Evolutionary conservation across 2,329 filamentous ascomycete genomes (phyloP), one percentile per base, ranked within the genome.

Genomic region (Fusarium algeriense): DNA sequence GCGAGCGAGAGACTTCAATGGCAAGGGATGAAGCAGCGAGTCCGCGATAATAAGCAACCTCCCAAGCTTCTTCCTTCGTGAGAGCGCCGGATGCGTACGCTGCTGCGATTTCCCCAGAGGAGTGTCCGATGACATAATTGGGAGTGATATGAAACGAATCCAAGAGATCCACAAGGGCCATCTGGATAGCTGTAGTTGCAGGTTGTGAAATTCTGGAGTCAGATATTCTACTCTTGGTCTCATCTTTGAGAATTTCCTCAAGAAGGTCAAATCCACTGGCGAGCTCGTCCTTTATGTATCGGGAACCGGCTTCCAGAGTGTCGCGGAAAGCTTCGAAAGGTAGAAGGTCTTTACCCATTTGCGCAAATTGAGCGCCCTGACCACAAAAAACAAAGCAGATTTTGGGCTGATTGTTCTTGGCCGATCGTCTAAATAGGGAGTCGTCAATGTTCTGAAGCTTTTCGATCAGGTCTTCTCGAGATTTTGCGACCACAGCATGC

Each of bases 81-180:
- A 86, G 75, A 19, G 78, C 77, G 0, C 78, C 80, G 1, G 75
- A 76, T 12, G 83, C 81, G 58, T 81, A 84, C 2, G 84, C 83
- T 10, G 84, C 84, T 2, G 83, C 84, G 35, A 85, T 82, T 58
- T 86, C 84, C 4, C 84, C 84, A 2, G 83, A 85, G 1, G 84
- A 85, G 66, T 86, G 84, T 1, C 84, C 83, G 11, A 85, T 75
- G 6, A 84, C 81, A 20, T 77, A 71, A 9, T 63, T 66, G 4
- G 83, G 81, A 2, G 46, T 53, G 35, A 84, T 72, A 13, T 71
- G 75, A 17, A 82, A 77, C 5, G 79, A 78, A 12, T 60, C 55
- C 7, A 85, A 69, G 7, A 85, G 75, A 38, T 85, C 82, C 3
- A 85, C 78, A 3, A 84, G 75, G 6, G 83, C 83, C 30, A 85